Percentiles rank a stretch among this genome's conserved stretches.
These are phyloP conservation scores for Sungouiella blattae DNA, from an alignment of 805 yeast genomes.

Conservation along the genomic window DNA sequence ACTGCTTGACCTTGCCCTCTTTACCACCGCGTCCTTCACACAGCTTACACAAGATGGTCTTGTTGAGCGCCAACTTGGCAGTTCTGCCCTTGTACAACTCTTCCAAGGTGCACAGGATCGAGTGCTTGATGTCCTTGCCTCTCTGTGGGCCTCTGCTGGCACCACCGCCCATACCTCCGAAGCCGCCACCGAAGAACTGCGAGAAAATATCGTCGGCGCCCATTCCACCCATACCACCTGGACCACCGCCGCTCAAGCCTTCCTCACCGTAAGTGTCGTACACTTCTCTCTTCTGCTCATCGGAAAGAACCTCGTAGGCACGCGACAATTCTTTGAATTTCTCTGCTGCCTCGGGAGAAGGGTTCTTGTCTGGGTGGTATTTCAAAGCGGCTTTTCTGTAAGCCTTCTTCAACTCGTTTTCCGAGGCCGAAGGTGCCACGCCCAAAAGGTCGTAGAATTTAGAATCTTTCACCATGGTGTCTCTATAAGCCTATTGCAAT, in stretches of 20 bases:
- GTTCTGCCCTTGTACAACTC: conserved; percentile 93
- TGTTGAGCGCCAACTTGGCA: conserved; percentile 89
- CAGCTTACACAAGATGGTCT: conserved; percentile 79
- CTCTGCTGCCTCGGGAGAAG: conserved; percentile 82
- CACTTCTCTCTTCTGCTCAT: conserved; percentile 79
- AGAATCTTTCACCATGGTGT: conserved; percentile 71
- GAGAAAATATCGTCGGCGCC: conserved; percentile 74
- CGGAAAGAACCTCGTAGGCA: conserved; percentile 86
- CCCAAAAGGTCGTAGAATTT: conserved; percentile 73
- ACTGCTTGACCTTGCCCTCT: conserved; percentile 81
- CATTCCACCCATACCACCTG: conserved; percentile 52
- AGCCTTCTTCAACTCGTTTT: conserved; percentile 73
- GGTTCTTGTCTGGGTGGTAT: conserved; percentile 73
- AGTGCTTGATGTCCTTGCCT: conserved; percentile 90
- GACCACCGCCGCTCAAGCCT: conserved; percentile 58
- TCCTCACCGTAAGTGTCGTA: conserved; percentile 93
- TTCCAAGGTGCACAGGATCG: conserved; percentile 80
- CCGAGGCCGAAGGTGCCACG: conserved; percentile 66
- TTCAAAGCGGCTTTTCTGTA: conserved; percentile 78
- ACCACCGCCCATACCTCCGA: conserved; percentile 54
- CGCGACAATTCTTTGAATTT: conserved; percentile 87
- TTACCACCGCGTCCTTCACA: conserved; percentile 98
- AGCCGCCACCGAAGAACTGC: conserved; percentile 75
- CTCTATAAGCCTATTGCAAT: conserved; percentile 3
- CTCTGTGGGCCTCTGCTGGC: conserved; percentile 80